phyloP scores from a whole-genome alignment of 352 stramenopile species.

The Globisporangium splendens region DNA sequence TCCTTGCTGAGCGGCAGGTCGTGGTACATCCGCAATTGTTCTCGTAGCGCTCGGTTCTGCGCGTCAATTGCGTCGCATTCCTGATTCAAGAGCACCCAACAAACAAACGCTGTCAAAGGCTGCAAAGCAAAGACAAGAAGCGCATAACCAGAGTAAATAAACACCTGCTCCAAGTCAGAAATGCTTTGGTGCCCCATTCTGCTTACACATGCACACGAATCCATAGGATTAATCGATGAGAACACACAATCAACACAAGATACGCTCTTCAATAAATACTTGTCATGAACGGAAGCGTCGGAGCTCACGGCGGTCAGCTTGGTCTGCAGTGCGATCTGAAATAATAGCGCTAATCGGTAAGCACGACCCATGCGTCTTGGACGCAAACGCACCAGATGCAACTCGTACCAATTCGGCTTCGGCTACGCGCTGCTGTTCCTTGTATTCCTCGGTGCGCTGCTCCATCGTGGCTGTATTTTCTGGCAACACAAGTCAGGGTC shows the following conservation, averaged over 20 bases:
- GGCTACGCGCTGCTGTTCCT: constrained; percentile 24
- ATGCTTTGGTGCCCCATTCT: constrained; percentile 38
- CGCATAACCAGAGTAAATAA: no score
- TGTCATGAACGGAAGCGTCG: constrained; percentile 11
- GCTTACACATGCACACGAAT: no score
- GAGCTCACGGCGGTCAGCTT: constrained; percentile 24
- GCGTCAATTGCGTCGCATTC: constrained; percentile 32
- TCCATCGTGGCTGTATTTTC: constrained; percentile 42
- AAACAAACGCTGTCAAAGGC: no score
- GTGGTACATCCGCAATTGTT: constrained; percentile 33
- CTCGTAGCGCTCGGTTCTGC: constrained; percentile 22
- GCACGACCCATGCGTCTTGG: neutral
- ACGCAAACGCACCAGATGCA: neutral
- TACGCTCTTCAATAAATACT: constrained; percentile 10
- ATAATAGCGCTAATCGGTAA: no score
- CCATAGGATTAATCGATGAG: no score
- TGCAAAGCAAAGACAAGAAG: no score
- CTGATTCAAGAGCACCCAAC: constrained; percentile 1
- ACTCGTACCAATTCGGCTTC: constrained; percentile 31
- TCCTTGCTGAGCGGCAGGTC: constrained; percentile 36
- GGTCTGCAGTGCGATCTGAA: constrained; percentile 16
- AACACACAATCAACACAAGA: neutral
- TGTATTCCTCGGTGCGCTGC: constrained; percentile 34
- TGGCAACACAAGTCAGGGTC: no score
- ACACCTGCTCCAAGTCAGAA: constrained; percentile 21